Base-by-base conservation (phyloP, 1,284 basidiomycete species). In the Cutaneotrichosporon mucoides region DNA sequence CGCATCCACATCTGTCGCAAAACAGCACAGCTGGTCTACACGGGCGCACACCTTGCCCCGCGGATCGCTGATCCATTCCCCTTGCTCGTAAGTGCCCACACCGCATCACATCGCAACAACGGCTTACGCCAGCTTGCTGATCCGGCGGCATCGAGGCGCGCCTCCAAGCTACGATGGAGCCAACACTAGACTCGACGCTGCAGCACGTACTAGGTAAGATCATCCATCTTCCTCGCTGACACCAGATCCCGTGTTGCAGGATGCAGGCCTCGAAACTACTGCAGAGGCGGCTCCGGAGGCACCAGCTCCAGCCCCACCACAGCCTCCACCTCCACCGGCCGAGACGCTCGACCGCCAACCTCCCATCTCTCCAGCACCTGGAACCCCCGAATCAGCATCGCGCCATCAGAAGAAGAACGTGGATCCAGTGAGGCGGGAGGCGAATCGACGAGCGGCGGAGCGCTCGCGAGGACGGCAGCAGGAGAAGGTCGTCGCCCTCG, bases 401-500 rank as follows among this genome's bases (percentile, higher is more conserved):
- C 33, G 37, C 10, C 40, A 24, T 24, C 24, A 24, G 24, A 42
- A 56, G 33, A 44, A 47, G 47, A 34, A 42, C n/a, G 71, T 67
- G 12, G 73, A 76, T 57, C 66, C 68, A 36, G 50, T 68, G 3
- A 66, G 77, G 15, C 63, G 69, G 42, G 77, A 79, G 63, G 76
- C 77, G 9, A 79, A 79, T 51, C 69, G 77, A 36, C 66, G 77
- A 4, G 77, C 77, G 2, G 77, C 77, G 6, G 75, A 77, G 59
- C 67, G 76, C n/a, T 74, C 72, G 2, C 66, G 77, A 4, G 62
- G 64, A 0, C 63, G 77, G 10, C 69, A 71, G 48, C 61, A 67
- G 8, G 73, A 76, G 47, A 73, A 73, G 57, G 61, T 64, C 8
- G 59, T 60, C 0, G 69, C 70, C 1, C 62, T 79, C 4, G 70